phyloP scores from a whole-genome alignment of 108 stramenopile genomes.

The Schizochytrium sp. region DNA sequence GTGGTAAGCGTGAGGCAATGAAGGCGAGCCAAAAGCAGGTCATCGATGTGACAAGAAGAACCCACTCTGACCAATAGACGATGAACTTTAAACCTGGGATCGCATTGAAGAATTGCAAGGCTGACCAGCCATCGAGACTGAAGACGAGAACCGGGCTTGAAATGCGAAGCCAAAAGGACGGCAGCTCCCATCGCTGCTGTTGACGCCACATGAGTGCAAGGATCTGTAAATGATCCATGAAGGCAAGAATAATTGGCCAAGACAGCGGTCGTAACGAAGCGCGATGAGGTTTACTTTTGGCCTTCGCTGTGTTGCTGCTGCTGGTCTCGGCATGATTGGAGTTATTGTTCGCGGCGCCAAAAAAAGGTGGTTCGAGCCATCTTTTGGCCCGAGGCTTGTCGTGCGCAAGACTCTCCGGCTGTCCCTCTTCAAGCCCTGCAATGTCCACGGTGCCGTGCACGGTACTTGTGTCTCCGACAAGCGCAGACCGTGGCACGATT shows the following conservation, averaged over 20 bases:
- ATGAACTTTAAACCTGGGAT: not conserved
- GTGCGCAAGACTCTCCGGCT: not conserved
- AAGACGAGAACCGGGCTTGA: not conserved
- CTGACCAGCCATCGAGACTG: not conserved
- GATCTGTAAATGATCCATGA: not conserved
- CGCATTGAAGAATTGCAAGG: not conserved
- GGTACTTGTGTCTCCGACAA: not conserved
- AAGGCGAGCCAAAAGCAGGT: not conserved
- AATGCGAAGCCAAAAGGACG: not conserved
- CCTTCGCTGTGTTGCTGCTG: not conserved
- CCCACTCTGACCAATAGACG: not conserved
- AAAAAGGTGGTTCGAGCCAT: not conserved
- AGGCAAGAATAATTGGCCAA: not conserved
- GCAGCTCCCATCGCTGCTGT: not conserved
- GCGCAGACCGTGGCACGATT: not conserved
- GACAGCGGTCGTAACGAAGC: not conserved
- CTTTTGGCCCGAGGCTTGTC: not conserved
- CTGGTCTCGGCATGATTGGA: not conserved
- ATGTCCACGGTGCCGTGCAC: not conserved
- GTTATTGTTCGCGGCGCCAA: not conserved
- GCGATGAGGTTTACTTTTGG: not conserved
- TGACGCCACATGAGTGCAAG: not conserved
- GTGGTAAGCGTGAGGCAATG: not conserved
- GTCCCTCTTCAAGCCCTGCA: not conserved
- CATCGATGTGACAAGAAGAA: not conserved